Evolutionary conservation across 352 stramenopile genomes (phyloP).

Genomic region (Pythium coloratum): DNA sequence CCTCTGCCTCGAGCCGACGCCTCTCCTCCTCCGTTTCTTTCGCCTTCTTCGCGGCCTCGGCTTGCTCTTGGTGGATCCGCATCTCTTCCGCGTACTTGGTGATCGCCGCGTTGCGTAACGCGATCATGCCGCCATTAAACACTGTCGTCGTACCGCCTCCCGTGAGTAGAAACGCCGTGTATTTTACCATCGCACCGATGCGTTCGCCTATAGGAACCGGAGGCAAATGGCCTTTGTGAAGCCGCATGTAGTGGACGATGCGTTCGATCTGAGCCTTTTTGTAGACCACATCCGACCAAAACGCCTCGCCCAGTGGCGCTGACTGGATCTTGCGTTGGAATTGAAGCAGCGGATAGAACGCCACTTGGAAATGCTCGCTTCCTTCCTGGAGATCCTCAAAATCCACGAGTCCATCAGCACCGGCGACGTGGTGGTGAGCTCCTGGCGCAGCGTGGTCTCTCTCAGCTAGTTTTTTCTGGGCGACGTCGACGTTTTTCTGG

Average conservation of each 20-base stretch:
- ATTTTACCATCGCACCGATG: conserved; percentile 29
- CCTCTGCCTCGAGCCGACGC: background rate
- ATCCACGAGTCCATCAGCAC: conserved; percentile 46
- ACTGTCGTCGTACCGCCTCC: conserved; percentile 18
- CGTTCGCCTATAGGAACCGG: conserved; percentile 35
- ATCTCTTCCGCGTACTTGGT: conserved; percentile 48
- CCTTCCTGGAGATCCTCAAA: conserved; percentile 56
- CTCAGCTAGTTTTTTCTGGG: conserved; percentile 48
- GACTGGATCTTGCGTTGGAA: conserved; percentile 59
- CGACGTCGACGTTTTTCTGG: conserved; percentile 56
- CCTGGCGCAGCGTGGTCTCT: conserved; percentile 30
- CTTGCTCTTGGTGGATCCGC: conserved; percentile 23
- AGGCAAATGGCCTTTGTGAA: conserved; percentile 53
- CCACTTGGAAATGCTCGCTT: conserved; percentile 53
- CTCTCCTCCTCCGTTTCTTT: conserved; percentile 18
- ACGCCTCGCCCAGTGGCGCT: conserved; percentile 47
- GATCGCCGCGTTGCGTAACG: conserved; percentile 37
- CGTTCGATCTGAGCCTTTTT: conserved; percentile 46
- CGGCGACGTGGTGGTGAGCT: conserved; percentile 15
- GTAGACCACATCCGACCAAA: conserved; percentile 41
- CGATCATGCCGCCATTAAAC: conserved; percentile 32
- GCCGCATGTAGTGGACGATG: conserved; percentile 63
- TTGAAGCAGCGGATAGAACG: conserved; percentile 69
- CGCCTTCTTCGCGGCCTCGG: conserved; percentile 8
- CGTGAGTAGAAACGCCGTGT: conserved; percentile 14